Evolutionary conservation across 176 grass and related monocot species (phyloP).

Genomic region (Ampelocalamus luodianensis): DNA sequence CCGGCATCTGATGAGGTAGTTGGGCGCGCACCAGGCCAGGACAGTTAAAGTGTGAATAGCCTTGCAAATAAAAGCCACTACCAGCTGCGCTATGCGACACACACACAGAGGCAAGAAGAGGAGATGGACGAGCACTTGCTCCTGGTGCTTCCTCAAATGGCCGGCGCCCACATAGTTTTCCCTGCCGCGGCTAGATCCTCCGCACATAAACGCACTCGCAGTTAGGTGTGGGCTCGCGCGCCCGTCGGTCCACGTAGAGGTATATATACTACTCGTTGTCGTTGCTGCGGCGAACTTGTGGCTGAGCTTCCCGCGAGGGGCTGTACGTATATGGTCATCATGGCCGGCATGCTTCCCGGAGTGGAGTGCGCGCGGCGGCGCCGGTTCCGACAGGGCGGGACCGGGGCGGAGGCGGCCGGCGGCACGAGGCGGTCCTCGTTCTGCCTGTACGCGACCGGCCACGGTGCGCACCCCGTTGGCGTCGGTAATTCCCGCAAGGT

Average conservation of each 20-base stretch:
- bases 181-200: conserved; percentile 2
- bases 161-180: not conserved
- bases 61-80: conserved; percentile 32
- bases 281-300: not conserved
- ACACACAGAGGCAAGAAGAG: not conserved
- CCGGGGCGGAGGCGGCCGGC: not conserved
- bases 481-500: conserved; percentile 45
- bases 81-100: too few relatives aligned
- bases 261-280: not conserved
- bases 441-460: conserved; percentile 50
- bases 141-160: conserved; percentile 28
- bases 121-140: not conserved
- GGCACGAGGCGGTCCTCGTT: conserved; percentile 57
- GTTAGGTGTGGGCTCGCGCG: not conserved
- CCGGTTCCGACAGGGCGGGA: conserved; percentile 49
- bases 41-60: not conserved
- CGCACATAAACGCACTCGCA: not conserved
- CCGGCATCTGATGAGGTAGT: not conserved
- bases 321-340: conserved; percentile 26
- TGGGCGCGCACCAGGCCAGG: conserved; percentile 12
- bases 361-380: conserved; percentile 77
- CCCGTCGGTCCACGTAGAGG: not conserved
- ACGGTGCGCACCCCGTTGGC: conserved; percentile 39
- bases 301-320: not conserved
- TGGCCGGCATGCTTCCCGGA: conserved; percentile 88